Base-by-base conservation (phyloP, 2,329 filamentous ascomycete genomes). In the Monascus ruber region DNA sequence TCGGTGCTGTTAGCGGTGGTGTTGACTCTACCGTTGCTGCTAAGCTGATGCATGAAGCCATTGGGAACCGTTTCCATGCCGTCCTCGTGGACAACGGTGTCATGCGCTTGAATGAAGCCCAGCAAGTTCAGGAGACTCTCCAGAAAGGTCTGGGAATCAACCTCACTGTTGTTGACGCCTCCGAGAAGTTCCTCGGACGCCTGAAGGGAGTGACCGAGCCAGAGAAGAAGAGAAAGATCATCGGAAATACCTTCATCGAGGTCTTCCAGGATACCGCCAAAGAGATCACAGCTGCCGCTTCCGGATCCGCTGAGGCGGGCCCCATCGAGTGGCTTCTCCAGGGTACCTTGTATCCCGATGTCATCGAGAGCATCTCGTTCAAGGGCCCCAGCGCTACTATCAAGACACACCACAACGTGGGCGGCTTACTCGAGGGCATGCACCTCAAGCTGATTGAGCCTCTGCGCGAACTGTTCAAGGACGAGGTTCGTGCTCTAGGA, bases 1-100 rank as follows among this genome's bases (percentile, higher is more conserved):
- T 89, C 48, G 82, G 82, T 43, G 81, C 82, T 11, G 81, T 85
- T 41, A 81, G 76, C 46, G 87, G 88, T 48, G 88, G 88, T 54
- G 88, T 95, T 10, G 88, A 95, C 62, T 83, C 77, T 7, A 95
- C 88, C 2, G 88, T 95, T 7, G 87, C 81, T 1, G 85, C 85
- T 0, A 83, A 80, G 62, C 72, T 95, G 17, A 89, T 94, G 84
- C 73, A 81, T 49, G 79, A 86, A 55, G 87, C 87, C 5, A 94
- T 95, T 56, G 80, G 83, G 24, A 79, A 87, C 55, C 75, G 87
- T 10, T 93, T 94, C 69, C 76, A 88, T 50, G 85, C 86, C 10
- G 76, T 93, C 3, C 74, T 94, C 17, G 79, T 95, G 5, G 81
- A 96, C 65, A 94, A 84, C 49, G 87, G 85, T 45, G 71, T 86